phyloP scores from a whole-genome alignment of 2,329 filamentous ascomycete genomes.

The Endoconidiophora laricicola region DNA sequence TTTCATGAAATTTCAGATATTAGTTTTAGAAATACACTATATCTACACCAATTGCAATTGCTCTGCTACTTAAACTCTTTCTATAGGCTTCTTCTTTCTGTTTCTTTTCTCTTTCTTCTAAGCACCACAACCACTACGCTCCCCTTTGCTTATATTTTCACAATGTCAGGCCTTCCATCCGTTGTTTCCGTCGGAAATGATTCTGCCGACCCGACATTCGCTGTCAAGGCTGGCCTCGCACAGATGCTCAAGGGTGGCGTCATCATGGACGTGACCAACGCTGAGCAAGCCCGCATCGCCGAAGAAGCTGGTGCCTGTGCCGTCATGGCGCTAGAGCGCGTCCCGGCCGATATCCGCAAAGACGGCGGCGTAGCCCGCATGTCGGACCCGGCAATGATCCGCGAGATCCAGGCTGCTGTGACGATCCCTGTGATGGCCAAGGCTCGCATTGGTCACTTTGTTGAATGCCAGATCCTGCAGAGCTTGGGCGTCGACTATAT shows the following conservation, averaged over 20 bases:
- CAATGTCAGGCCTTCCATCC: slow-evolving; percentile 9
- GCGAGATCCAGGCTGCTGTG: slow-evolving; percentile 83
- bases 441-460: slow-evolving; percentile 91
- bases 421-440: slow-evolving; percentile 99
- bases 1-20: neutral
- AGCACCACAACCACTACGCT: neutral
- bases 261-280: slow-evolving; percentile 97
- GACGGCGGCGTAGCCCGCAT: slow-evolving; percentile 92
- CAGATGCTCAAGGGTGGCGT: slow-evolving; percentile 99
- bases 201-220: slow-evolving; percentile 39
- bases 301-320: slow-evolving; percentile 91
- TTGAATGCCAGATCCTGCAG: slow-evolving; percentile 97
- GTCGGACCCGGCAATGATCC: slow-evolving; percentile 89
- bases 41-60: neutral
- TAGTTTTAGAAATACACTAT: neutral
- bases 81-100: neutral
- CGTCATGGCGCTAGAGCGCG: slow-evolving; percentile 97
- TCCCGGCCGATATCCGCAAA: slow-evolving; percentile 85
- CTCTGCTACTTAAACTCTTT: neutral
- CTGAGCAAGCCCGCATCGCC: slow-evolving; percentile 86
- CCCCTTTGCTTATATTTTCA: neutral
- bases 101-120: neutral
- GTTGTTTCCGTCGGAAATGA: slow-evolving; percentile 12
- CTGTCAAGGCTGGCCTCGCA: slow-evolving; percentile 85
- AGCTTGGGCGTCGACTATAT: slow-evolving; percentile 93